These are phyloP conservation scores for Starmera stellimalicola DNA, from an alignment of 1,139 yeast species.

Conservation along the genomic window DNA sequence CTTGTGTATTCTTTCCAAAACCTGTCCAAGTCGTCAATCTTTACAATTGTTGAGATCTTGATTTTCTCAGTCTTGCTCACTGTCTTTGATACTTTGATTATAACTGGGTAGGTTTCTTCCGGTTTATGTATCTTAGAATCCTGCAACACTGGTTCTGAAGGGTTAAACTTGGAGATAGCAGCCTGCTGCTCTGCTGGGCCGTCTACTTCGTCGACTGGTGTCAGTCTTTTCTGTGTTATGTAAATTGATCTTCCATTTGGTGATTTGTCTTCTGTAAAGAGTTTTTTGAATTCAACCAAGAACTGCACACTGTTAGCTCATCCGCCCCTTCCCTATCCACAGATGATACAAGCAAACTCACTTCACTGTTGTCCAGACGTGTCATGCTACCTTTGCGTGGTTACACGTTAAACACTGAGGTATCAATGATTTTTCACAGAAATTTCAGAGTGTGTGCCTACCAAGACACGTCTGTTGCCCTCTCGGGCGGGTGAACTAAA, in stretches of 20 bases:
- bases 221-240: slow-evolving; percentile 32
- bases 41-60: slow-evolving; percentile 59
- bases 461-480: no score
- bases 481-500: no score
- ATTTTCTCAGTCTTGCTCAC: slow-evolving; percentile 34
- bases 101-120: slow-evolving; percentile 32
- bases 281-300: no score
- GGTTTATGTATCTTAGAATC: slow-evolving; percentile 12
- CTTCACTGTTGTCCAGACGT: no score
- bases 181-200: slow-evolving; percentile 12
- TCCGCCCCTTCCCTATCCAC: no score
- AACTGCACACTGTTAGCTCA: no score
- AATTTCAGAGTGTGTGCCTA: no score
- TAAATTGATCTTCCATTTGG: slow-evolving; percentile 27
- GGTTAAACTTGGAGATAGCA: slow-evolving; percentile 14
- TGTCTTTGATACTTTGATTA: slow-evolving; percentile 58
- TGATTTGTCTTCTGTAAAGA: no score
- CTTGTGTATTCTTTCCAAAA: slow-evolving; percentile 68
- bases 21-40: slow-evolving; percentile 41
- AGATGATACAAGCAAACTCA: no score
- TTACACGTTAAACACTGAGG: no score
- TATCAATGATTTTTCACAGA: no score
- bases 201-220: slow-evolving; percentile 14
- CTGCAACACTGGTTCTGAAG: slow-evolving; percentile 48
- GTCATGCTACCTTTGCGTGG: no score